These are phyloP conservation scores for Clavispora vitiphila DNA, from an alignment of 805 yeast species.

Conservation along the genomic window DNA sequence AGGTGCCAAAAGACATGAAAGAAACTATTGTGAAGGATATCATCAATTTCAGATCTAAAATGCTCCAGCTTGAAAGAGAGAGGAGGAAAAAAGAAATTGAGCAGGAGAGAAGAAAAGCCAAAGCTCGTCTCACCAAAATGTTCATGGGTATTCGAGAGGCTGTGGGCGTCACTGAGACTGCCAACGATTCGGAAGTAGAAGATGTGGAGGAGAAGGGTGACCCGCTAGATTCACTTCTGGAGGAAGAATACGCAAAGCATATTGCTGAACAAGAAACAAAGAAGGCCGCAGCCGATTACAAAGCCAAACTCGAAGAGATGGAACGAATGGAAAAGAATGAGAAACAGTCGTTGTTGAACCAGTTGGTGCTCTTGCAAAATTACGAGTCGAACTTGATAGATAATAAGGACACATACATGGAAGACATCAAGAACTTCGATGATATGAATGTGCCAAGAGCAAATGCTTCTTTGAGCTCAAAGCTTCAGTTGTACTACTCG, in stretches of 20 bases:
- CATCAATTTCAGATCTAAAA: slow-evolving; percentile 51
- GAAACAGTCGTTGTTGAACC: slow-evolving; percentile 16
- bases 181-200: slow-evolving; percentile 16
- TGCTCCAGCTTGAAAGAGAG: slow-evolving; percentile 46
- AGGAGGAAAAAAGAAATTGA: slow-evolving; percentile 46
- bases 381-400: slow-evolving; percentile 39
- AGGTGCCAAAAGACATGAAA: slow-evolving; percentile 49
- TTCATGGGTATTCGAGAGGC: slow-evolving; percentile 35
- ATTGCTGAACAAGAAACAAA: slow-evolving; percentile 20
- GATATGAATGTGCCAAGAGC: slow-evolving; percentile 20
- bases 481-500: slow-evolving; percentile 27
- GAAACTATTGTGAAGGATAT: slow-evolving; percentile 51
- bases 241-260: slow-evolving; percentile 26
- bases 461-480: slow-evolving; percentile 1
- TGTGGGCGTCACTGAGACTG: slow-evolving; percentile 8
- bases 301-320: slow-evolving; percentile 10
- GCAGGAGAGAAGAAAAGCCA: slow-evolving; percentile 46
- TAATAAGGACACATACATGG: slow-evolving; percentile 29
- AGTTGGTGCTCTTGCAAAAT: slow-evolving; percentile 16
- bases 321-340: slow-evolving; percentile 14
- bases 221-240: slow-evolving; percentile 8
- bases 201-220: slow-evolving; percentile 2
- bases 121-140: slow-evolving; percentile 41
- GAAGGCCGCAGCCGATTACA: slow-evolving; percentile 19
- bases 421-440: slow-evolving; percentile 23